phyloP scores from a whole-genome alignment of 306 rosid genomes.

The Quillaja saponaria region DNA sequence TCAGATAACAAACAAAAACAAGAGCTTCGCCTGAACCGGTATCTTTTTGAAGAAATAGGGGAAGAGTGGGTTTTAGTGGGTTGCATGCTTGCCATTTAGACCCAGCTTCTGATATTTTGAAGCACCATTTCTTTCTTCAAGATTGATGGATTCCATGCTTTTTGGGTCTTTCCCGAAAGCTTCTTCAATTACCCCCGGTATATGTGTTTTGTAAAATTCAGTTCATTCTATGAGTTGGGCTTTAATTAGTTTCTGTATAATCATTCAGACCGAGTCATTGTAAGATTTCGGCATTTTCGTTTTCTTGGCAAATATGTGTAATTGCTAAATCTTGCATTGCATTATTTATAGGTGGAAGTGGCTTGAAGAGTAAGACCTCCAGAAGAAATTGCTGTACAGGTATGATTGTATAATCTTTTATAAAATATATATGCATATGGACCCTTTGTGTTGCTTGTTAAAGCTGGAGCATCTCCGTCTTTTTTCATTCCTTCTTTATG shows the following conservation, averaged over 20 bases:
- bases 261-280: not conserved
- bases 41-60: too few relatives aligned
- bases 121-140: not conserved
- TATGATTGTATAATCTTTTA: too few relatives aligned
- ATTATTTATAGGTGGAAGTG: not conserved
- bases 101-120: not conserved
- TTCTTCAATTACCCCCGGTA: slow-evolving; percentile 29
- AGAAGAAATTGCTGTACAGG: slow-evolving; percentile 38
- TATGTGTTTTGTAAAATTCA: not conserved
- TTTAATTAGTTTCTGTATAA: not conserved
- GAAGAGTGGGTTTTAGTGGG: not conserved
- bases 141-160: slow-evolving; percentile 48
- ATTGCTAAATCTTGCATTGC: not conserved
- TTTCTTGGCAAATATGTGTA: not conserved
- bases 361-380: slow-evolving; percentile 14
- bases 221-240: too few relatives aligned
- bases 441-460: too few relatives aligned
- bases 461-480: too few relatives aligned
- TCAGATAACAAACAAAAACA: too few relatives aligned
- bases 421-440: too few relatives aligned
- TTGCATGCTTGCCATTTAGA: not conserved
- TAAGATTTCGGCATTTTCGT: not conserved
- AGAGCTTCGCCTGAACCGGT: too few relatives aligned
- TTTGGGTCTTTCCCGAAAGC: slow-evolving; percentile 38
- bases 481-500: too few relatives aligned